Conservation (phyloP, 768 basidiomycete genomes). For the Boletales sp. region DNA sequence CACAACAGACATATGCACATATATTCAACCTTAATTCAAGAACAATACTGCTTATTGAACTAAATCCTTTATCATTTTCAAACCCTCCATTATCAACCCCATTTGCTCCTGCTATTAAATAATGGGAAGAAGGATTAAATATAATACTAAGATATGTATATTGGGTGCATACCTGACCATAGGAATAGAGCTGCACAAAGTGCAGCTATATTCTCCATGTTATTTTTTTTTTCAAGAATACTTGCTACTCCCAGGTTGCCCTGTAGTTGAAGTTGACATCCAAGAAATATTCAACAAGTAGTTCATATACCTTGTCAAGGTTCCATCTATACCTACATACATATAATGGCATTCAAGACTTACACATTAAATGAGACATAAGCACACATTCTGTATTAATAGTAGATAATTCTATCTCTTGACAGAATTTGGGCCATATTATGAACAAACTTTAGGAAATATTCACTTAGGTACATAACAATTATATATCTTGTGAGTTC, state of each 20-base stretch:
- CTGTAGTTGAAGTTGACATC: background rate
- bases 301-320: slow-evolving; percentile 5
- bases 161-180: slow-evolving; percentile 5
- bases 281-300: background rate
- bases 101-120: background rate
- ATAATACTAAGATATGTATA: background rate
- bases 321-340: no score
- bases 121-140: background rate
- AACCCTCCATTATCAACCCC: background rate
- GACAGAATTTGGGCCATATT: background rate
- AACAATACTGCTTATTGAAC: background rate
- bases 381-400: background rate
- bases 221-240: background rate
- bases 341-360: background rate
- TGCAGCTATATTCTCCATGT: slow-evolving; percentile 4
- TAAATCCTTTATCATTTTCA: background rate
- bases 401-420: background rate
- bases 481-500: no score
- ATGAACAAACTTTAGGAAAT: no score
- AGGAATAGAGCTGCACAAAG: background rate
- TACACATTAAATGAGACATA: background rate
- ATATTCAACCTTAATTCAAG: background rate
- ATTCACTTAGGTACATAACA: no score
- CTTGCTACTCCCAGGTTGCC: background rate
- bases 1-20: background rate